Conservation (phyloP, 306 rosid species). For the peach (Prunus persica) region DNA sequence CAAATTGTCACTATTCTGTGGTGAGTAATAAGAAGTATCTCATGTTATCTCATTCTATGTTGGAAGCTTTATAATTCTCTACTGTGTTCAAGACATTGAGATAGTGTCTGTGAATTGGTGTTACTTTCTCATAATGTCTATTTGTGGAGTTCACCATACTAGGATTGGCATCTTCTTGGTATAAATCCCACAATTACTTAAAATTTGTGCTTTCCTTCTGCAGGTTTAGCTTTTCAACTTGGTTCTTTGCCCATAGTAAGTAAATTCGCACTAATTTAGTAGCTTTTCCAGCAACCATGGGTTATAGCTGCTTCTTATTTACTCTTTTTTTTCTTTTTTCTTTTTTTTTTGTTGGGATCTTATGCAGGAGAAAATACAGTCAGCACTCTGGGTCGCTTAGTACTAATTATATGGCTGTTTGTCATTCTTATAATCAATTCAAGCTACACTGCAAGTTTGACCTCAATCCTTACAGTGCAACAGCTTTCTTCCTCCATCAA, state of each 20-base stretch:
- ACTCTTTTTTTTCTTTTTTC: neutral
- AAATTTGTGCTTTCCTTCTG: conserved; percentile 2
- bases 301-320: conserved; percentile 19
- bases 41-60: neutral
- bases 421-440: conserved; percentile 91
- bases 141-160: neutral
- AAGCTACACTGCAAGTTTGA: conserved; percentile 95
- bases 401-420: conserved; percentile 84
- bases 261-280: conserved; percentile 7
- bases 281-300: neutral
- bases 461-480: conserved; percentile 95
- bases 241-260: conserved; percentile 92
- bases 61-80: neutral
- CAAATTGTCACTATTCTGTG: conserved; percentile 73
- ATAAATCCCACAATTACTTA: neutral
- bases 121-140: neutral
- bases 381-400: conserved; percentile 85
- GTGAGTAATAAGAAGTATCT: conserved; percentile 33
- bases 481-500: conserved; percentile 71
- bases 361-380: conserved; percentile 82
- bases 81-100: neutral
- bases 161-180: neutral
- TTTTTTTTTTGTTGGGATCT: neutral
- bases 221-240: conserved; percentile 65
- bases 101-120: neutral